Percentiles rank a stretch among this genome's conserved stretches.
phyloP scores from a whole-genome alignment of 495 filamentous ascomycete species.

The Polyplosphaeria fusca region DNA sequence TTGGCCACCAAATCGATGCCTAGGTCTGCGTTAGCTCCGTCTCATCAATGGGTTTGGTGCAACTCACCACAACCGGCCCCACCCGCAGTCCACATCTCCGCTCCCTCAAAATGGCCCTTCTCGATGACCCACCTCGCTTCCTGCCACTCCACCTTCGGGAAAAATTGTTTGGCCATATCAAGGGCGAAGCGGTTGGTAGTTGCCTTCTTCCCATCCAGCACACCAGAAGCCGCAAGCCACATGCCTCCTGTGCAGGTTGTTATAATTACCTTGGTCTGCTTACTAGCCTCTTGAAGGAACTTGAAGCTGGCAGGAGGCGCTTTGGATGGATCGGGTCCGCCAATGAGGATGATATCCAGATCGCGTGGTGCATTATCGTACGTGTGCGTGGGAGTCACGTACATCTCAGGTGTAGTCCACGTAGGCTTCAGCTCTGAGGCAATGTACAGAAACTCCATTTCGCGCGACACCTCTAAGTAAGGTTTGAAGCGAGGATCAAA shows the following conservation, averaged over 20 bases:
- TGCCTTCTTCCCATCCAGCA: slow-evolving; percentile 30
- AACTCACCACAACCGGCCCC: slow-evolving; percentile 31
- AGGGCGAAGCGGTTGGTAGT: slow-evolving; percentile 30
- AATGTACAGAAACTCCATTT: slow-evolving; percentile 33
- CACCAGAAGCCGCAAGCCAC: slow-evolving; percentile 26
- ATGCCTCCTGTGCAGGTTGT: slow-evolving; percentile 28
- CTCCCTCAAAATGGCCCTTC: slow-evolving; percentile 19
- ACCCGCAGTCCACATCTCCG: slow-evolving; percentile 28
- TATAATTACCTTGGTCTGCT: slow-evolving; percentile 27
- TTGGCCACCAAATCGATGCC: slow-evolving; percentile 21
- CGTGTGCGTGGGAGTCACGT: slow-evolving; percentile 27
- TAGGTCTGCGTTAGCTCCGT: neutral
- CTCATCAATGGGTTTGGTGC: neutral
- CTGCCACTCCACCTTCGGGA: slow-evolving; percentile 29
- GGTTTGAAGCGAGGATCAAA: neutral
- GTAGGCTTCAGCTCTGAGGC: slow-evolving; percentile 17
- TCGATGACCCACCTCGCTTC: slow-evolving; percentile 33
- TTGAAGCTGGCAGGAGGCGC: slow-evolving; percentile 22
- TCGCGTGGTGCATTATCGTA: slow-evolving; percentile 22
- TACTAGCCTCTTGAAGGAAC: slow-evolving; percentile 24
- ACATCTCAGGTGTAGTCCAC: slow-evolving; percentile 16
- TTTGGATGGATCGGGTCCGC: slow-evolving; percentile 16
- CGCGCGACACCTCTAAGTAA: slow-evolving; percentile 1
- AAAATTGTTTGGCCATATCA: slow-evolving; percentile 9
- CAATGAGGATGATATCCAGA: slow-evolving; percentile 23